These are phyloP conservation scores for Phallus indusiatus DNA, from an alignment of 768 basidiomycete genomes.

Conservation along the genomic window DNA sequence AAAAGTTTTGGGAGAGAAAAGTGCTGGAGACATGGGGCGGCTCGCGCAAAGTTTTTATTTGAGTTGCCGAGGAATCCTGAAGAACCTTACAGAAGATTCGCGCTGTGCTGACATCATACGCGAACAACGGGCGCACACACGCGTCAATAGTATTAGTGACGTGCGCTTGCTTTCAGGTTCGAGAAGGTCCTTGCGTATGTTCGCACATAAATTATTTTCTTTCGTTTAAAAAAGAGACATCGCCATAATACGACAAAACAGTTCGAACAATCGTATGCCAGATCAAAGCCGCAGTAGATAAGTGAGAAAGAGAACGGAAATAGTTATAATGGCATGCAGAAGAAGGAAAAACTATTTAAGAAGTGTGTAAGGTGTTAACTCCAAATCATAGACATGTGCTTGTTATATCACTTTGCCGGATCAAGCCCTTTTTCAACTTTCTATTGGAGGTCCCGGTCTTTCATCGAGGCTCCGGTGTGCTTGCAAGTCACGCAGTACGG, in stretches of 20 bases:
- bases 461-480: slow-evolving; percentile 79
- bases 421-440: not conserved
- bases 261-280: not conserved
- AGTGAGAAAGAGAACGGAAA: not conserved
- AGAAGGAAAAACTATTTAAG: not conserved
- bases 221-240: not conserved
- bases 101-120: slow-evolving; percentile 8
- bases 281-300: slow-evolving; percentile 2
- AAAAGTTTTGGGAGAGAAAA: not conserved
- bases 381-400: not conserved
- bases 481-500: slow-evolving; percentile 80
- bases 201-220: not conserved
- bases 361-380: not conserved
- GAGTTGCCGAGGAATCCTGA: slow-evolving; percentile 1
- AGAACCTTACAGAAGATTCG: slow-evolving; percentile 8
- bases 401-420: not conserved
- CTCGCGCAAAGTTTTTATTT: slow-evolving; percentile 8
- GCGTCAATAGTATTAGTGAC: not conserved
- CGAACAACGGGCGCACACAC: not conserved
- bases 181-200: not conserved
- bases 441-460: slow-evolving; percentile 12
- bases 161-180: not conserved
- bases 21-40: not conserved
- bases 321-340: not conserved
- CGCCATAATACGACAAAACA: not conserved